Evolutionary conservation across 768 basidiomycete genomes (phyloP).

Genomic region (Calocera cornea): DNA sequence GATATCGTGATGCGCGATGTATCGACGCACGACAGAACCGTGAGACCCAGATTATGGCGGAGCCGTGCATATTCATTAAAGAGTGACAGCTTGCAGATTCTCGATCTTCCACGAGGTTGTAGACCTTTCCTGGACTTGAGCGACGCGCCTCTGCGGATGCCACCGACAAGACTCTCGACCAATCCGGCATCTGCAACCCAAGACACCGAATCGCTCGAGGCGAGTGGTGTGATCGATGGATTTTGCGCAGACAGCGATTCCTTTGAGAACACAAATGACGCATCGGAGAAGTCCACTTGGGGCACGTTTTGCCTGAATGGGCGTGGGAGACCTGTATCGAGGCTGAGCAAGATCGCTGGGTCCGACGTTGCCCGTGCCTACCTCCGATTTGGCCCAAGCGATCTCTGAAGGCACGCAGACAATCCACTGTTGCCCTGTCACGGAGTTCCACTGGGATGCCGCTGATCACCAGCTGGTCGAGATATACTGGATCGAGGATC

Average conservation of each 20-base stretch:
- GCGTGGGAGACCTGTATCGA: constrained; percentile 32
- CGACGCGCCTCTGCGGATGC: not conserved
- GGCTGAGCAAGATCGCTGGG: not conserved
- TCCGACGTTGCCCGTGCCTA: not conserved
- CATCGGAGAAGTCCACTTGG: constrained; percentile 41
- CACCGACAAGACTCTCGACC: not conserved
- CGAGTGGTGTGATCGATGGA: not conserved
- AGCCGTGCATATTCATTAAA: not conserved
- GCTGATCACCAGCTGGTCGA: constrained; percentile 54
- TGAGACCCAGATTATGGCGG: not conserved
- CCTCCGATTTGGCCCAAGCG: constrained; percentile 31
- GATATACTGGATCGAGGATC: constrained; percentile 45
- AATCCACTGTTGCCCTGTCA: constrained; percentile 40
- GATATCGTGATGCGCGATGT: not conserved
- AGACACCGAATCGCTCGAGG: not conserved
- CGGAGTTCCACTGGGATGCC: constrained; percentile 39
- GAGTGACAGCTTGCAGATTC: not conserved
- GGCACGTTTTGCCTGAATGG: constrained; percentile 42
- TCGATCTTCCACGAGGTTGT: not conserved
- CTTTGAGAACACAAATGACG: constrained; percentile 32
- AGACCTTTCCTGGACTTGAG: not conserved
- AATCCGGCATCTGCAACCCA: not conserved
- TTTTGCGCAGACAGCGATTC: not conserved
- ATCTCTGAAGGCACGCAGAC: constrained; percentile 50
- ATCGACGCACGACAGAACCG: not conserved